phyloP scores from a whole-genome alignment of 805 yeast genomes.

The Ogataea methylovora region DNA sequence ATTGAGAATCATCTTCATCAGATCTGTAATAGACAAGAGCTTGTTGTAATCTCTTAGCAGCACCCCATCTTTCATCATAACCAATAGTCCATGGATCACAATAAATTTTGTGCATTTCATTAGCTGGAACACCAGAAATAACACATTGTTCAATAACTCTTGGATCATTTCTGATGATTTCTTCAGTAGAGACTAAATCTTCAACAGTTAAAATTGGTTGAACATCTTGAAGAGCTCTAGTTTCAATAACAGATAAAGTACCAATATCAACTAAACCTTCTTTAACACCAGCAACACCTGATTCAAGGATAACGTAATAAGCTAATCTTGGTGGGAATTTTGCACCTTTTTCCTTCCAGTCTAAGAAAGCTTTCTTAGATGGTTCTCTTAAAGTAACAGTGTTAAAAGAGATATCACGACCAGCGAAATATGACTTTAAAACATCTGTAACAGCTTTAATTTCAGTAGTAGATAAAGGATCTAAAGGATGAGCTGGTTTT shows the following conservation, averaged over 20 bases:
- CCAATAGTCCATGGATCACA: slow-evolving; percentile 67
- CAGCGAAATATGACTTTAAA: slow-evolving; percentile 40
- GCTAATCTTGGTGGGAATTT: slow-evolving; percentile 65
- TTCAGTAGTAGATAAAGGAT: slow-evolving; percentile 61
- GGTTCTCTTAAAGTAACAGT: slow-evolving; percentile 70
- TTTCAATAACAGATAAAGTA: slow-evolving; percentile 36
- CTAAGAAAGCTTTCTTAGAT: slow-evolving; percentile 50
- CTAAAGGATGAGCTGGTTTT: slow-evolving; percentile 58
- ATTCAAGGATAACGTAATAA: slow-evolving; percentile 53
- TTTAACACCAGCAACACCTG: slow-evolving; percentile 53
- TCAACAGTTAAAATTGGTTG: slow-evolving; percentile 72
- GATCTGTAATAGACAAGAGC: slow-evolving; percentile 74
- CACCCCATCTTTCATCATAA: slow-evolving; percentile 68
- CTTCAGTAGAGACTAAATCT: slow-evolving; percentile 59
- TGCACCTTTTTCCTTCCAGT: slow-evolving; percentile 57
- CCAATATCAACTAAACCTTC: slow-evolving; percentile 65
- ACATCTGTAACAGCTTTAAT: slow-evolving; percentile 49
- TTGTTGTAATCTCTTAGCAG: slow-evolving; percentile 67
- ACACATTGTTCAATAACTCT: slow-evolving; percentile 66
- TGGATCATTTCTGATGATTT: slow-evolving; percentile 61
- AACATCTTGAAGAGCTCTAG: slow-evolving; percentile 46
- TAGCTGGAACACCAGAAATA: slow-evolving; percentile 57
- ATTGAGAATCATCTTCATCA: slow-evolving; percentile 63
- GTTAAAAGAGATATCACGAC: slow-evolving; percentile 46
- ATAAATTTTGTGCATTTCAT: slow-evolving; percentile 52